Evolutionary conservation across 2,329 filamentous ascomycete species (phyloP).

Genomic region (Neophaeococcomyces aloes): DNA sequence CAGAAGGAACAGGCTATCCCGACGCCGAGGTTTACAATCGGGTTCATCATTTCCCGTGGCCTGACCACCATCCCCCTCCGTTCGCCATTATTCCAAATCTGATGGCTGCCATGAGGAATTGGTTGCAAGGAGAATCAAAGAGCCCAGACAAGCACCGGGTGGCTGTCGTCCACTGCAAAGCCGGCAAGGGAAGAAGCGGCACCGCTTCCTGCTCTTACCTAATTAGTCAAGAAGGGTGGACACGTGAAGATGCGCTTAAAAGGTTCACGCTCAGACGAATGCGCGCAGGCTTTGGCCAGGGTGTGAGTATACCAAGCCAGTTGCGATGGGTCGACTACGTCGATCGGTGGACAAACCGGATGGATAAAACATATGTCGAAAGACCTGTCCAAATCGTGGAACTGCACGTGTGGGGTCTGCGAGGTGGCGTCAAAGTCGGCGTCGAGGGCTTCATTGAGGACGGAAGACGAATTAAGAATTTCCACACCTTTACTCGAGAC

Average conservation of each 20-base stretch:
- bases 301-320: conserved; percentile 89
- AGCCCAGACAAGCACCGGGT: conserved; percentile 49
- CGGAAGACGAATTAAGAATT: conserved; percentile 71
- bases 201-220: conserved; percentile 81
- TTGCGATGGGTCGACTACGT: conserved; percentile 80
- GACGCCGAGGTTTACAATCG: conserved; percentile 78
- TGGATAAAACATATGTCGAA: conserved; percentile 70
- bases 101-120: conserved; percentile 85
- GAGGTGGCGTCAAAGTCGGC: conserved; percentile 76
- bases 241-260: conserved; percentile 50
- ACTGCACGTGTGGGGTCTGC: conserved; percentile 78
- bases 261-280: conserved; percentile 75
- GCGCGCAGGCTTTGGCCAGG: conserved; percentile 76
- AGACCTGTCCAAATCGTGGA: conserved; percentile 74
- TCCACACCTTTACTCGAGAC: conserved; percentile 64
- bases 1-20: conserved; percentile 90
- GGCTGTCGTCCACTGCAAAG: conserved; percentile 91
- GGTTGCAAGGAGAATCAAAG: conserved; percentile 47
- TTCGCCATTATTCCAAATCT: conserved; percentile 82
- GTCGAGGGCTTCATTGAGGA: conserved; percentile 82
- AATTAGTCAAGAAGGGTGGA: conserved; percentile 74
- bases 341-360: conserved; percentile 65
- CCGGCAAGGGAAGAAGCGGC: conserved; percentile 86
- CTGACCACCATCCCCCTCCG: conserved; percentile 92
- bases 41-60: conserved; percentile 88